These are phyloP conservation scores for Boletus subcaerulescens DNA, from an alignment of 768 basidiomycete species.

Conservation along the genomic window DNA sequence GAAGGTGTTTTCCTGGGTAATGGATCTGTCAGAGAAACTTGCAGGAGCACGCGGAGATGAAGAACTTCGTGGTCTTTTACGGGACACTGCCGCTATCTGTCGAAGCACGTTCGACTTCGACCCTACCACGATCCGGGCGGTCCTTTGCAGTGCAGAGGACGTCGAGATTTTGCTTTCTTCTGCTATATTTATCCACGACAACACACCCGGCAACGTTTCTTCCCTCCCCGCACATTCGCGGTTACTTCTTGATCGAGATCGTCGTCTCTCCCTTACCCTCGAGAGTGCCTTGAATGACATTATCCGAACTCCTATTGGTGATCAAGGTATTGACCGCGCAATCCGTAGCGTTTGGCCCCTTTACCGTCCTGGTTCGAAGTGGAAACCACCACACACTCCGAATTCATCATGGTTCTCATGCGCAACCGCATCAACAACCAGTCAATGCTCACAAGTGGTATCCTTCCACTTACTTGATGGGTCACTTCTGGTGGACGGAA, in stretches of 20 bases:
- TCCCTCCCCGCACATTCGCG: constrained; percentile 3
- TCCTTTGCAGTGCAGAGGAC: constrained; percentile 26
- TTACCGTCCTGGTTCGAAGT: constrained; percentile 26
- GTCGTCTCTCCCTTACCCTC: constrained; percentile 30
- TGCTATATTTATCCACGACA: constrained; percentile 31
- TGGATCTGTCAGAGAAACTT: constrained; percentile 28
- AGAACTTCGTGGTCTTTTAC: constrained; percentile 6
- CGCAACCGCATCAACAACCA: constrained; percentile 2
- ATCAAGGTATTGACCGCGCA: constrained; percentile 17
- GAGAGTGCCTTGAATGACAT: constrained; percentile 18
- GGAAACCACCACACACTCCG: constrained; percentile 13
- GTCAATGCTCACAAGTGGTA: constrained; percentile 26
- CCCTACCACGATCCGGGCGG: background rate
- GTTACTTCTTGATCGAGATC: constrained; percentile 28
- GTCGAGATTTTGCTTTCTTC: constrained; percentile 32
- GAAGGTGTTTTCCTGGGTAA: constrained; percentile 36
- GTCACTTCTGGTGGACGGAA: constrained; percentile 22
- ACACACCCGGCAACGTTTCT: constrained; percentile 15
- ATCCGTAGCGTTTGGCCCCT: constrained; percentile 27
- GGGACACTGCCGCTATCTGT: constrained; percentile 22
- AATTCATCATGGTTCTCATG: constrained; percentile 21
- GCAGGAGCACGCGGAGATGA: background rate
- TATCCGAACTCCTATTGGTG: background rate
- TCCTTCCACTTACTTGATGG: constrained; percentile 39
- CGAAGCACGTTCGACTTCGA: constrained; percentile 31